A percentile compares a stretch with the other conserved stretches of the same genome.
These are phyloP conservation scores for Marasmius tenuissimus DNA, from an alignment of 1,284 basidiomycete genomes.

Conservation along the genomic window DNA sequence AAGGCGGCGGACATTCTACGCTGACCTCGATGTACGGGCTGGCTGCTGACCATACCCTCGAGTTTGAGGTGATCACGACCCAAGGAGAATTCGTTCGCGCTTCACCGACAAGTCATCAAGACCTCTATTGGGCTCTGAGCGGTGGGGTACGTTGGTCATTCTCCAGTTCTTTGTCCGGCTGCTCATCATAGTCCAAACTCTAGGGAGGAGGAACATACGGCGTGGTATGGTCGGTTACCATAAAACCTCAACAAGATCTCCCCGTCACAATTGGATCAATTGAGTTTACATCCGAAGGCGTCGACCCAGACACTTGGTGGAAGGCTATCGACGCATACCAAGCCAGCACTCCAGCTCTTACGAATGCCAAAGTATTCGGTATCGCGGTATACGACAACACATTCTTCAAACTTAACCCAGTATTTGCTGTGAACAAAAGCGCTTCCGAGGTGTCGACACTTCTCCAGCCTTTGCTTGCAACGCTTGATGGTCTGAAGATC, in stretches of 20 bases:
- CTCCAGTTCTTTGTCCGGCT: neutral
- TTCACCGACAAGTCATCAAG: neutral
- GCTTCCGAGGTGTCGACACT: neutral
- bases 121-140: conserved; percentile 2
- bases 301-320: conserved; percentile 13
- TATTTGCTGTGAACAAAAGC: conserved; percentile 1
- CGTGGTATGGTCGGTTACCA: neutral
- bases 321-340: conserved; percentile 13
- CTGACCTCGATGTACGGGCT: conserved; percentile 3
- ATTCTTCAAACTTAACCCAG: neutral
- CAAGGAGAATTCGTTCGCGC: neutral
- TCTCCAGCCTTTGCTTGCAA: neutral
- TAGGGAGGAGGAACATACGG: conserved; percentile 8
- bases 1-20: conserved; percentile 10
- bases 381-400: neutral
- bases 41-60: conserved; percentile 2
- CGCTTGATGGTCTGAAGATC: conserved; percentile 7
- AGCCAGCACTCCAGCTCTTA: conserved; percentile 6
- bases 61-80: neutral
- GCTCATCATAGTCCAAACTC: neutral
- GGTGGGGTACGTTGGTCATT: conserved; percentile 8
- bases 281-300: conserved; percentile 11
- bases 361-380: neutral
- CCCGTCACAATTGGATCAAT: conserved; percentile 11
- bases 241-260: conserved; percentile 9